Percentiles rank a stretch among this genome's conserved stretches.
These are phyloP conservation scores for Lyophyllum shimeji DNA, from an alignment of 768 basidiomycete genomes.

Conservation along the genomic window DNA sequence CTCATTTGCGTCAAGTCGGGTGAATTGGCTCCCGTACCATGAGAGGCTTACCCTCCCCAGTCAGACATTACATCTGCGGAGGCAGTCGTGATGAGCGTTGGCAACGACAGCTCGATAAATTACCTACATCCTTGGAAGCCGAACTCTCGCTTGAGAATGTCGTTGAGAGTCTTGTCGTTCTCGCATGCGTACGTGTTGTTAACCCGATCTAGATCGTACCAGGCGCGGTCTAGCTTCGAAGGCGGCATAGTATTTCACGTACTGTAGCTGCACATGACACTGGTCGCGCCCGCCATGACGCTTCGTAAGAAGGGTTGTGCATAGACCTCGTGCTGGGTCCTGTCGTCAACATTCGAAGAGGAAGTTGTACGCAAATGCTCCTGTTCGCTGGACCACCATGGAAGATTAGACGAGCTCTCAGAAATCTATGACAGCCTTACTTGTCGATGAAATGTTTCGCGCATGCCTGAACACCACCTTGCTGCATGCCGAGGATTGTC, in stretches of 20 bases:
- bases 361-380: conserved; percentile 55
- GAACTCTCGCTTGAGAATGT: conserved; percentile 68
- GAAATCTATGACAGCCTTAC: conserved; percentile 35
- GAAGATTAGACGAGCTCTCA: conserved; percentile 26
- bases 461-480: conserved; percentile 78
- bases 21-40: not conserved
- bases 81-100: not conserved
- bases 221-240: not conserved
- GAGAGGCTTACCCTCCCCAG: conserved; percentile 55
- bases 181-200: conserved; percentile 77
- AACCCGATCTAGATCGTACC: conserved; percentile 46
- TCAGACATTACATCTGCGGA: conserved; percentile 64
- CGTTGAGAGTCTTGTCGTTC: conserved; percentile 67
- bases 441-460: conserved; percentile 84
- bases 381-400: conserved; percentile 50
- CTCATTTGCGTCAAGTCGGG: not conserved
- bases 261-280: conserved; percentile 80
- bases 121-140: conserved; percentile 73
- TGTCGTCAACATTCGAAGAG: conserved; percentile 75
- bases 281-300: conserved; percentile 71
- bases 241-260: conserved; percentile 21
- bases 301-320: conserved; percentile 67
- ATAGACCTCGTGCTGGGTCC: conserved; percentile 78
- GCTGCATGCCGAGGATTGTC: conserved; percentile 82
- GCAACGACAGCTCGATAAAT: not conserved